phyloP scores from a whole-genome alignment of 1,284 basidiomycete genomes.

The Microbotryum scabiosae region DNA sequence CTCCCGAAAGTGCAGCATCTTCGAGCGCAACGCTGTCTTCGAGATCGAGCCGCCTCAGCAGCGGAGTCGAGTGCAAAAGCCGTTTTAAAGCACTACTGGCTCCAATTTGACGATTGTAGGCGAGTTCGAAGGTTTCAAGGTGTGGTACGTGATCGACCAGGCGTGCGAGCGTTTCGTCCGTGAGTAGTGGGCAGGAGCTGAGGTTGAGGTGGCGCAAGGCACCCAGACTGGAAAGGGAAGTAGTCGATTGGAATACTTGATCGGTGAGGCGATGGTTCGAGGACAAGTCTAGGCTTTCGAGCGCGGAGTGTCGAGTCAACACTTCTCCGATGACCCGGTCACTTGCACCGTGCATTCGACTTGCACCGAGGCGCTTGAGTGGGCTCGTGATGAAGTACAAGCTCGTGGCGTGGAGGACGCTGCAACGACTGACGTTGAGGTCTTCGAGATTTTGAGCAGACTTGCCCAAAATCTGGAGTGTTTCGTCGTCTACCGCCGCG shows the following conservation, averaged over 20 bases:
- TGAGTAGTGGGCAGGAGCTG: slow-evolving; percentile 64
- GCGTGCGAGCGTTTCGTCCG: slow-evolving; percentile 61
- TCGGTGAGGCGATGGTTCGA: slow-evolving; percentile 9
- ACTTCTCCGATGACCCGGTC: slow-evolving; percentile 67
- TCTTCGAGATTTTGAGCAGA: slow-evolving; percentile 51
- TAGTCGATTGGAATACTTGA: not conserved
- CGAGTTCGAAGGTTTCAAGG: slow-evolving; percentile 73
- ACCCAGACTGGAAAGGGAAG: slow-evolving; percentile 1
- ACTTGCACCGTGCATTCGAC: slow-evolving; percentile 59
- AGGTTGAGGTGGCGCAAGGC: slow-evolving; percentile 66
- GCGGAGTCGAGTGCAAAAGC: slow-evolving; percentile 60
- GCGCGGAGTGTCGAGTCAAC: slow-evolving; percentile 37
- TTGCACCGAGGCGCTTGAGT: slow-evolving; percentile 55
- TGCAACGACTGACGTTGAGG: slow-evolving; percentile 67
- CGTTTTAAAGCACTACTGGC: slow-evolving; percentile 62
- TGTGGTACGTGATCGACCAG: slow-evolving; percentile 62
- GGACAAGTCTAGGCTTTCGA: slow-evolving; percentile 23
- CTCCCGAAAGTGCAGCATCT: slow-evolving; percentile 56
- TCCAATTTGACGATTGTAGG: slow-evolving; percentile 60
- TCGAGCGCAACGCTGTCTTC: slow-evolving; percentile 70
- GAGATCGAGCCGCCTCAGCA: slow-evolving; percentile 67
- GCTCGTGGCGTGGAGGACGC: slow-evolving; percentile 58
- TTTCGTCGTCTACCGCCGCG: slow-evolving; percentile 58
- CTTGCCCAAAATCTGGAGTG: slow-evolving; percentile 56
- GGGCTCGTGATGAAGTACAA: slow-evolving; percentile 44